Base-by-base conservation (phyloP, 192 early-diverging fungal genomes). In the Coemansia sp. region DNA sequence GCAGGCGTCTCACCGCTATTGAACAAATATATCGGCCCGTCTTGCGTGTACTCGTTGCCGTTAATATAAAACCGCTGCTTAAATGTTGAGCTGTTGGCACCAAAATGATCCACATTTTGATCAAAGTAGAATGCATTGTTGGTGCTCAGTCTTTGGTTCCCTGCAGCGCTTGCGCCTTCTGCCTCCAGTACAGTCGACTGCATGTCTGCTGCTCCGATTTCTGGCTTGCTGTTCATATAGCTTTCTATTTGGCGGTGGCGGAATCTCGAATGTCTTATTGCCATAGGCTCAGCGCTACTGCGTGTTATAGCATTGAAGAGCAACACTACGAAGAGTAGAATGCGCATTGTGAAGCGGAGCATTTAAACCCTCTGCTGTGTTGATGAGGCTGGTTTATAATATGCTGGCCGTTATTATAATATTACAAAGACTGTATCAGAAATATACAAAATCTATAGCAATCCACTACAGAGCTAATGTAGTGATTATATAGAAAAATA, bases 1-100 rank as follows among this genome's bases (percentile, higher is more conserved):
- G 80, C 80, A 7, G 80, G 75, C 2, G 80, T 77, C n/a, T 82
- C 80, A 35, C 80, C 80, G 57, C 75, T 77, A 28, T 77, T 76
- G 37, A 82, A 68, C 65, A 82, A 57, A 35, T 78, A 81, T 5
- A 84, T 45, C 9, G 83, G 83, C 3, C 83, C 83, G n/a, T 70
- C 79, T 5, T 66, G 57, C 4, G 46, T 39, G 49, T 84, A 84
- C 23, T 64, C 29, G 25, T 71, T 60, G 6, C 57, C 57, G 40
- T 84, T 84, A 18, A 84, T 74, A 35, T 65, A 81, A 26, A 74
- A 49, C 18, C 63, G 70, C 67, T 84, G 83, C 58, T 66, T 74
- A 46, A 84, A 84, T 42, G 79, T 77, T 9, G 63, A 59, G 12
- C 57, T 55, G 29, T 52, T 73, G 3, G 59, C 35, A 31, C 64